A percentile compares a stretch with the other conserved stretches of the same genome.
phyloP scores from a whole-genome alignment of 1,139 yeast genomes.

The Pichia sp. region DNA sequence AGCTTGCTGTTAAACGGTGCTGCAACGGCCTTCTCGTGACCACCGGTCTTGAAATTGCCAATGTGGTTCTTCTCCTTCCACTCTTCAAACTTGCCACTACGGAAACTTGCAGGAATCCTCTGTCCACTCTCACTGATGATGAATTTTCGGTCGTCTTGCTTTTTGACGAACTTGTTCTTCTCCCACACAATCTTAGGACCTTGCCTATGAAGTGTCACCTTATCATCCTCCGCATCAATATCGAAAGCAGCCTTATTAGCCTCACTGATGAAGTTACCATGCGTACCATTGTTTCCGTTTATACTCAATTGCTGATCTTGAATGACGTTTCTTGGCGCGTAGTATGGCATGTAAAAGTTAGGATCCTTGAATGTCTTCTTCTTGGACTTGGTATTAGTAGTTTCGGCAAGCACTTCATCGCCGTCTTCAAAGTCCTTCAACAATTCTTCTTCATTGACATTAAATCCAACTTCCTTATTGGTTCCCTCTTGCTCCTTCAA shows the following conservation, averaged over 20 bases:
- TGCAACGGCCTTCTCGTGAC: constrained; percentile 27
- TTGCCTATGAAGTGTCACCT: constrained; percentile 45
- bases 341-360: constrained; percentile 80
- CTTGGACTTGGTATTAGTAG: constrained; percentile 29
- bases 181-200: constrained; percentile 80
- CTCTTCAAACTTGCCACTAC: constrained; percentile 85
- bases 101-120: constrained; percentile 83
- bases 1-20: constrained; percentile 23
- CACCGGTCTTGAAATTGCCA: constrained; percentile 47
- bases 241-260: constrained; percentile 85
- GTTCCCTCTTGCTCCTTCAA: constrained; percentile 30
- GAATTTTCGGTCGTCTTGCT: constrained; percentile 76
- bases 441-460: constrained; percentile 45
- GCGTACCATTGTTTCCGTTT: constrained; percentile 14
- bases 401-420: constrained; percentile 37
- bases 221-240: constrained; percentile 67
- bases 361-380: constrained; percentile 60
- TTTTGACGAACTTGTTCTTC: constrained; percentile 82
- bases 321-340: constrained; percentile 72
- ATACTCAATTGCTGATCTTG: constrained; percentile 76
- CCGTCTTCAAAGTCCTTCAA: constrained; percentile 56
- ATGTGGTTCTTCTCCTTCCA: constrained; percentile 77
- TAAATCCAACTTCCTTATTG: constrained; percentile 57
- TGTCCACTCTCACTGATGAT: constrained; percentile 96
- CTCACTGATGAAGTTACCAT: too few relatives aligned